Evolutionary conservation across 495 filamentous ascomycete species (phyloP), one percentile per base, ranked within the genome.

Genomic region (Pyrenopolyporus hunteri): DNA sequence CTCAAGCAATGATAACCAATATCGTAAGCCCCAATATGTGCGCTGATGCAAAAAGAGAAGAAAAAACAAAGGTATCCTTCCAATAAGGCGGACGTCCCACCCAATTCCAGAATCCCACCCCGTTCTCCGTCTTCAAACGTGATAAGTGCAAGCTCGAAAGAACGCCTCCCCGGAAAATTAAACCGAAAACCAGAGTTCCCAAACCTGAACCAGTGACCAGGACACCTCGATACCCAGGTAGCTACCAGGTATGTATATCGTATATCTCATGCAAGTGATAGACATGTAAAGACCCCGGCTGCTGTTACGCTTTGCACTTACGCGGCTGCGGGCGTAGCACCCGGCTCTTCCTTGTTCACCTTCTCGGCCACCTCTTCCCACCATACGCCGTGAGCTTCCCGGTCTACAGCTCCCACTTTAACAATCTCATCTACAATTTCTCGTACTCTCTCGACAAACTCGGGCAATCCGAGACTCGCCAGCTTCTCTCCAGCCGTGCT

Each of bases 381-480:
- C 82, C 92, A 92, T 54, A 72, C 51, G 20, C 84, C 85, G 76
- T 97, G 95, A 36, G 86, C 84, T 46, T 84, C 80, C 70, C 91
- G 86, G 73, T 98, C 93, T 28, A 96, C 88, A 36, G 82, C 82
- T 8, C 87, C 85, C 19, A 96, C 85, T 67, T 83, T 85, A 53
- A 82, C 81, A 61, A 96, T 71, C 74, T 89, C 87, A 10, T 96
- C 93, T 10, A 92, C 89, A 60, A 96, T 82, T 26, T 87, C 84
- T 4, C 89, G 86, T n/a, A 98, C 85, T 68, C 86, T 87, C 42
- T 78, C 85, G n/a, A 93, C 88, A 74, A 96, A 97, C 74, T 98
- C 94, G 0, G 88, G 85, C 74, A 98, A 81, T 0, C 94, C 95
- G 32, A 87, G 82, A 1, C 83, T 81, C 1, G 90, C 89, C 11